Percentiles rank a stretch among this genome's conserved stretches.
Conservation (phyloP, 2,329 filamentous ascomycete genomes). For the Talaromyces sp. region DNA sequence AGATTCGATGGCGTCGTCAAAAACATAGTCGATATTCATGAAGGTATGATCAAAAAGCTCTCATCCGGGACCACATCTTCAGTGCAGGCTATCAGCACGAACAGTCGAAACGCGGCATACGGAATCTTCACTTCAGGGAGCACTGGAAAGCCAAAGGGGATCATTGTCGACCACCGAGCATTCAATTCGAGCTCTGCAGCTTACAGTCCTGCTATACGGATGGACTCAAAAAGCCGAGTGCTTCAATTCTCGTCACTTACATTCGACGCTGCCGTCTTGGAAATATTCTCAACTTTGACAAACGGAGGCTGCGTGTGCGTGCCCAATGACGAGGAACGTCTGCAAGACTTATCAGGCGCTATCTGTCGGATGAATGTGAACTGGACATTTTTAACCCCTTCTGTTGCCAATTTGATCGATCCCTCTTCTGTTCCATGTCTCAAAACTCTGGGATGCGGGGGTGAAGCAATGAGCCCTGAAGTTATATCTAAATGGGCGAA, state of each 20-base stretch:
- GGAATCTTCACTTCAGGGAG: conserved; percentile 58
- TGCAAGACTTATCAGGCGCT: conserved; percentile 19
- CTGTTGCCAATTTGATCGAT: conserved; percentile 49
- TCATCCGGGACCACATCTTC: conserved; percentile 12
- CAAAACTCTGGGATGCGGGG: conserved; percentile 39
- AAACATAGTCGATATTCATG: conserved; percentile 28
- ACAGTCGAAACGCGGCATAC: conserved; percentile 45
- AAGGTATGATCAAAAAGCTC: conserved; percentile 25
- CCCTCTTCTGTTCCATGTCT: conserved; percentile 19
- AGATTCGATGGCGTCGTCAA: conserved; percentile 26
- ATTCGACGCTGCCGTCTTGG: conserved; percentile 51
- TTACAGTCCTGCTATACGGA: conserved; percentile 50
- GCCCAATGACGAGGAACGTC: conserved; percentile 46
- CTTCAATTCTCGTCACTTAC: conserved; percentile 56
- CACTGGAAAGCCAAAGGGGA: conserved; percentile 51
- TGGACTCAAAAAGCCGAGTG: conserved; percentile 52
- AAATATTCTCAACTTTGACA: conserved; percentile 52
- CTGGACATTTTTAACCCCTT: conserved; percentile 52
- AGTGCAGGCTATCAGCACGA: conserved; percentile 14
- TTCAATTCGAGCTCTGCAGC: conserved; percentile 54
- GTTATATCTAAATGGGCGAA: conserved; percentile 20
- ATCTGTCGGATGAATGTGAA: conserved; percentile 54
- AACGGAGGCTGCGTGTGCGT: conserved; percentile 59
- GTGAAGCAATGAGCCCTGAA: conserved; percentile 40
- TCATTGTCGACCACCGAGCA: conserved; percentile 58